phyloP scores from a whole-genome alignment of 1,284 basidiomycete genomes.

The Flammula alnicola region DNA sequence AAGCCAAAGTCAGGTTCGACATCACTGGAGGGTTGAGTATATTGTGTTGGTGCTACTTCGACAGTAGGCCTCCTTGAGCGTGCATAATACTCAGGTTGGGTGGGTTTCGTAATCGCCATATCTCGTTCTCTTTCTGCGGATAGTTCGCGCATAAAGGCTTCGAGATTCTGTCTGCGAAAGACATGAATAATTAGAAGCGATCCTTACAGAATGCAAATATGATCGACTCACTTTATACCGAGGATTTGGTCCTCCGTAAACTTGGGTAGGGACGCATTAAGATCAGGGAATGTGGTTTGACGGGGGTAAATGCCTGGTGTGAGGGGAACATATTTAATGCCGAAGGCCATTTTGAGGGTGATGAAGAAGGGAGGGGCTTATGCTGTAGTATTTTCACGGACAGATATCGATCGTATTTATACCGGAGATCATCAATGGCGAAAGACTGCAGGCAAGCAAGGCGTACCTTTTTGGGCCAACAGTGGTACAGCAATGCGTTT shows the following conservation, averaged over 20 bases:
- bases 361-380: constrained; percentile 5
- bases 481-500: constrained; percentile 3
- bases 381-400: constrained; percentile 5
- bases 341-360: constrained; percentile 19
- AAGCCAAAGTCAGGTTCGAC: not conserved
- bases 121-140: constrained; percentile 4
- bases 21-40: not conserved
- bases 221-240: not conserved
- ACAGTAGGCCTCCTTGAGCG: not conserved
- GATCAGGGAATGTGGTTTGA: constrained; percentile 1
- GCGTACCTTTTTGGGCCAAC: constrained; percentile 5
- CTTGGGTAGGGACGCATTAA: not conserved
- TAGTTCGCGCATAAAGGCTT: constrained; percentile 4
- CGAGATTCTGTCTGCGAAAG: constrained; percentile 1
- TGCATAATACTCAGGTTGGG: constrained; percentile 9
- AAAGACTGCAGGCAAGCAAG: constrained; percentile 8
- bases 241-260: not conserved
- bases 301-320: constrained; percentile 9
- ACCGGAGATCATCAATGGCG: too few relatives aligned
- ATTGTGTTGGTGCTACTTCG: not conserved
- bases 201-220: not conserved
- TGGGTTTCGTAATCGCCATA: constrained; percentile 10
- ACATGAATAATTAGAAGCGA: not conserved
- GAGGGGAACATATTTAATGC: constrained; percentile 20
- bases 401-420: constrained; percentile 19